Percentiles rank a stretch among this genome's conserved stretches.
These are phyloP conservation scores for Paraphoma chrysanthemicola DNA, from an alignment of 2,329 filamentous ascomycete species.

Conservation along the genomic window DNA sequence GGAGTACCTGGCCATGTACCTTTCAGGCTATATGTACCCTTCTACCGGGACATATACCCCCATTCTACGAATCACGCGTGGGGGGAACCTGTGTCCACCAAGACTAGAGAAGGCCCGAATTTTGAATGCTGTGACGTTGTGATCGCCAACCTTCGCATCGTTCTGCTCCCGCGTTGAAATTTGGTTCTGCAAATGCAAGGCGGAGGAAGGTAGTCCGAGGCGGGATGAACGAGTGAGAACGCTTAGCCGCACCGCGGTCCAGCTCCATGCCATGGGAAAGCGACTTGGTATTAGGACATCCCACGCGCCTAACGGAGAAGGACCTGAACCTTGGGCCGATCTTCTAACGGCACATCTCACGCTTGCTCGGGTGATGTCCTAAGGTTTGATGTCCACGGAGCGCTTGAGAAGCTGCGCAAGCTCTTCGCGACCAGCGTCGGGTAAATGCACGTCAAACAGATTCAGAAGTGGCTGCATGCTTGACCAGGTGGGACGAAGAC, in stretches of 20 bases:
- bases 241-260: neutral
- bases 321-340: constrained; percentile 15
- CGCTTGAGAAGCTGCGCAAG: neutral
- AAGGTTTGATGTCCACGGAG: neutral
- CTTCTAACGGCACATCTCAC: constrained; percentile 10
- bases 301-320: constrained; percentile 7
- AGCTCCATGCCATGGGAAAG: constrained; percentile 1
- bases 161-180: neutral
- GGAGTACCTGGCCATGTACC: neutral
- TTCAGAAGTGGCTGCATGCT: constrained; percentile 22
- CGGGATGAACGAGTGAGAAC: neutral
- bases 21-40: constrained; percentile 13
- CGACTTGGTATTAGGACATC: constrained; percentile 3
- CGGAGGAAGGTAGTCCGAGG: neutral
- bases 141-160: neutral
- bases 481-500: constrained; percentile 1
- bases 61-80: constrained; percentile 5
- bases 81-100: neutral
- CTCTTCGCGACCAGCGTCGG: constrained; percentile 14
- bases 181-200: neutral
- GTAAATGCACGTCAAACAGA: constrained; percentile 18
- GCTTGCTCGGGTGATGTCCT: constrained; percentile 4
- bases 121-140: neutral
- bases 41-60: constrained; percentile 4
- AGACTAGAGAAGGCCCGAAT: neutral